Base-by-base conservation (phyloP, 1,139 yeast genomes). In the Candida sp. region DNA sequence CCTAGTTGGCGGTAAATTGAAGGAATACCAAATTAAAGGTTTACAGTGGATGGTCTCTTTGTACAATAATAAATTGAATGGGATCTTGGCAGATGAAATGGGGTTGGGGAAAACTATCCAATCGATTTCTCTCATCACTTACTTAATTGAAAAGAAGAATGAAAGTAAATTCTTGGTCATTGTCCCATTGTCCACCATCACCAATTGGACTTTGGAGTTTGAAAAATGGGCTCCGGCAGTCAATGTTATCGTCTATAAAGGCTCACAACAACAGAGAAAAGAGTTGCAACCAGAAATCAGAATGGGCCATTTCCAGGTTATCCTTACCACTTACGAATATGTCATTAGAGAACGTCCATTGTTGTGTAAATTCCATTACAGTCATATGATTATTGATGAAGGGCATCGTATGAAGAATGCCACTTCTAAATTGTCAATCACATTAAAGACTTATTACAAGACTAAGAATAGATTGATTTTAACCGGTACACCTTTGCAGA, bases 371-470 rank as follows among this genome's bases (percentile, higher is more conserved):
- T 77, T 88, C 55, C 81, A 81, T 55, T 93, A 97, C 91, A 84
- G 87, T 27, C 98, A 93, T 61, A 91, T 93, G 98, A 93, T 93
- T 57, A 93, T 93, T 54, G 99, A 93, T 72, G 99, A 93, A 73
- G 99, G 99, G 64, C 99, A 93, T 63, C 82, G 99, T 66, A 89
- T 93, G 98, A 93, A 93, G 68, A 93, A 93, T 63, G 76, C 97
- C 0, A 83, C 85, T 52, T 89, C 97, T 7, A 93, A 93, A 61
- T 72, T 93, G 47, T 87, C 96, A 1, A 78, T 75, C 45, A 93
- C 99, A 0, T 79, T 93, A 54, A 83, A 88, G 22, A 87, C 84
- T 53, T 87, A 82, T 61, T 93, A 93, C 60, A 84, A 81, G 50
- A 84, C 96, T 3, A 82, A 85, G 54, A 84, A 91, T 64, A 77